These are phyloP conservation scores for Pisolithus tinctorius DNA, from an alignment of 768 basidiomycete species.

Conservation along the genomic window DNA sequence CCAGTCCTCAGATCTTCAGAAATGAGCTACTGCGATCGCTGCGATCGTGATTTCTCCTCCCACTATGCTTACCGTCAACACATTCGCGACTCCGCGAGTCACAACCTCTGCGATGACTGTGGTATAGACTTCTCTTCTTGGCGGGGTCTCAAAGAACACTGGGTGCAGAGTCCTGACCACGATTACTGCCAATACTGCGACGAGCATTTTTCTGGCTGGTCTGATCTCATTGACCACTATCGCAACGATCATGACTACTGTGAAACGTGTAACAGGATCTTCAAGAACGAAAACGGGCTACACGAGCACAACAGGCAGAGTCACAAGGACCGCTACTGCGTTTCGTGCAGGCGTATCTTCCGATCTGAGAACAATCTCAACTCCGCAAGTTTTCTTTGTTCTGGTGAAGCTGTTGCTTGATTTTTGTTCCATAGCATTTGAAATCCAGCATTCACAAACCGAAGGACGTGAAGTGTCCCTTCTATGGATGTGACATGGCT, in stretches of 20 bases:
- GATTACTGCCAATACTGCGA: conserved; percentile 50
- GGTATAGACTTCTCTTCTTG: conserved; percentile 36
- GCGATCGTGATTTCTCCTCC: too few species aligned
- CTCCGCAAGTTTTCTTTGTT: conserved; percentile 1
- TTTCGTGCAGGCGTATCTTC: conserved; percentile 39
- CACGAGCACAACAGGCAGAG: conserved; percentile 42
- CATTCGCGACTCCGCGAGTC: conserved; percentile 27
- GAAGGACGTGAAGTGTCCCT: conserved; percentile 30
- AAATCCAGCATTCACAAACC: conserved; percentile 46
- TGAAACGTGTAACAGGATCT: conserved; percentile 34
- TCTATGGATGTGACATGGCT: conserved; percentile 34
- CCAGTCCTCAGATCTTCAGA: not conserved
- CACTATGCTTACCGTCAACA: conserved; percentile 29
- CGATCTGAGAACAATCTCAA: conserved; percentile 13
- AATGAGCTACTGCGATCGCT: too few species aligned
- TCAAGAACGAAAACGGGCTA: conserved; percentile 33
- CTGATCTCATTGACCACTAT: conserved; percentile 37
- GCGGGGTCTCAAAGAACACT: conserved; percentile 42
- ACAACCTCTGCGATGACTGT: conserved; percentile 43
- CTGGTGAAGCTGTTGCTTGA: not conserved
- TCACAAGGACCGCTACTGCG: conserved; percentile 34
- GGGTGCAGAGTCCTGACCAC: conserved; percentile 41
- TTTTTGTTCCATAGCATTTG: conserved; percentile 34
- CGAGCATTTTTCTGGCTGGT: conserved; percentile 30
- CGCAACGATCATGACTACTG: conserved; percentile 38